A percentile compares a stretch with the other conserved stretches of the same genome.
Conservation (phyloP, 2,329 filamentous ascomycete species). For the Penicillium capsulatum region DNA sequence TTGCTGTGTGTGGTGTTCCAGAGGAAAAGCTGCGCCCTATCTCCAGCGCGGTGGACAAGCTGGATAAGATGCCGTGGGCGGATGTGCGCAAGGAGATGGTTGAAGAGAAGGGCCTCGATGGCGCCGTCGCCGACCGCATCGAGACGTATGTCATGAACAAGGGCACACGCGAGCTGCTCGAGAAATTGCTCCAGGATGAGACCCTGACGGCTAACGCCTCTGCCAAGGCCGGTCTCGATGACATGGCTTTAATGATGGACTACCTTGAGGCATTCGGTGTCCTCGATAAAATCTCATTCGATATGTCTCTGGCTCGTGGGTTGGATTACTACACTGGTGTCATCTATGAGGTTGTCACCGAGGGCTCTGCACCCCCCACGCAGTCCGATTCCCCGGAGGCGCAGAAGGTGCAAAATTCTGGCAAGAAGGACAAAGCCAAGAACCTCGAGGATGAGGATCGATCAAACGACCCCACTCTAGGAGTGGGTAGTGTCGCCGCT, state of each 20-base stretch:
- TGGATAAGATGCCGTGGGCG: constrained; percentile 87
- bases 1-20: constrained; percentile 85
- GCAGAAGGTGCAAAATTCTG: constrained; percentile 32
- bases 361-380: constrained; percentile 62
- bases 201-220: constrained; percentile 65
- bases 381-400: constrained; percentile 39
- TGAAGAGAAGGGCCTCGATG: constrained; percentile 77
- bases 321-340: constrained; percentile 91
- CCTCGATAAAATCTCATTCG: constrained; percentile 74
- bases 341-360: constrained; percentile 85
- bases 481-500: constrained; percentile 82
- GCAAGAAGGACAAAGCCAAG: constrained; percentile 48
- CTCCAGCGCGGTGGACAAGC: constrained; percentile 89
- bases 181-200: constrained; percentile 64
- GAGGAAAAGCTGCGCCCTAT: constrained; percentile 82
- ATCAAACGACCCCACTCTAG: constrained; percentile 73
- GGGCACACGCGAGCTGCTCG: constrained; percentile 69
- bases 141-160: constrained; percentile 77
- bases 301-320: constrained; percentile 82
- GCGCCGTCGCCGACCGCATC: constrained; percentile 77
- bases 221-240: constrained; percentile 73
- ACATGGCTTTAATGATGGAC: constrained; percentile 74
- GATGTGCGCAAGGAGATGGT: constrained; percentile 92
- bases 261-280: constrained; percentile 77
- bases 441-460: constrained; percentile 61